A percentile compares a stretch with the other conserved stretches of the same genome.
Evolutionary conservation across 441 rosid species (phyloP).

Genomic region (Croton setiger): DNA sequence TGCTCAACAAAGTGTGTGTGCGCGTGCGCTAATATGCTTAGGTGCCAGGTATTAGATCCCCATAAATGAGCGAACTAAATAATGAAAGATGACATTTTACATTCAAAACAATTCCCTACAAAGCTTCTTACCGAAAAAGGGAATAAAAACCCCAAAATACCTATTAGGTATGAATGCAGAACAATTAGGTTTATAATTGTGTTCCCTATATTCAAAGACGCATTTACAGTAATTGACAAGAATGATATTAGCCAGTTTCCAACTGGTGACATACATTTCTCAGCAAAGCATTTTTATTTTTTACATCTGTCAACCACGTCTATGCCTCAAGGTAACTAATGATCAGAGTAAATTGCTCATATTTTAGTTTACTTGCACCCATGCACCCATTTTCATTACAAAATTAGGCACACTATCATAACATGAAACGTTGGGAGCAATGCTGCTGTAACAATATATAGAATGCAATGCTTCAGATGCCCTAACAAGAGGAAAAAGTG

Average conservation of each 20-base stretch:
- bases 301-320: neutral
- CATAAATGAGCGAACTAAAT: neutral
- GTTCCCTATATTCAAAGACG: neutral
- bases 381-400: neutral
- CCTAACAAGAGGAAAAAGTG: no score
- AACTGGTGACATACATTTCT: neutral
- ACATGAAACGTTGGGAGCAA: neutral
- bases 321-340: no score
- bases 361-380: neutral
- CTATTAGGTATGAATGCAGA: neutral
- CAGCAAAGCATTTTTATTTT: neutral
- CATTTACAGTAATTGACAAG: neutral
- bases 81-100: neutral
- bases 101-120: neutral
- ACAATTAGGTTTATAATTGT: neutral
- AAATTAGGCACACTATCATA: neutral
- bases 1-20: neutral
- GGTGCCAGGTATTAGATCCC: neutral
- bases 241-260: neutral
- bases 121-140: neutral
- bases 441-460: neutral
- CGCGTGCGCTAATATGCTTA: neutral
- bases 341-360: no score
- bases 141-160: neutral
- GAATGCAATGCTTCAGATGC: neutral